A percentile compares a stretch with the other conserved stretches of the same genome.
Conservation (phyloP, 2,329 filamentous ascomycete genomes). For the Aspergillus fumigatus region DNA sequence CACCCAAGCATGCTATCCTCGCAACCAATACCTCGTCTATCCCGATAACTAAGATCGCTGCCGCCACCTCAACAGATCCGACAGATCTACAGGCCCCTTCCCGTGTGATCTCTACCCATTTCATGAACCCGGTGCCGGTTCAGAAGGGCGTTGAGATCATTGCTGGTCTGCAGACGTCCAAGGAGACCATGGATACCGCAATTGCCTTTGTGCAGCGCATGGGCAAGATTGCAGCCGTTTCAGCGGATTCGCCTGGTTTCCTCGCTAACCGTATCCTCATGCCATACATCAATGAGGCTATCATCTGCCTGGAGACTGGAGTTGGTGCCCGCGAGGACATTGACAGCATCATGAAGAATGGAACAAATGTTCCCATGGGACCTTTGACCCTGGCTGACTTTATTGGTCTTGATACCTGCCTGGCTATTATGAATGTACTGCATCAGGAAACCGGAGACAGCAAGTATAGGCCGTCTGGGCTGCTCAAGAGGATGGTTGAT, state of each 20-base stretch:
- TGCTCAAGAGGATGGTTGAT: conserved; percentile 93
- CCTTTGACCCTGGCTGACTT: conserved; percentile 92
- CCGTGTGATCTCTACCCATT: conserved; percentile 91
- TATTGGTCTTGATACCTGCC: conserved; percentile 91
- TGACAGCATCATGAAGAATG: conserved; percentile 98
- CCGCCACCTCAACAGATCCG: conserved; percentile 72
- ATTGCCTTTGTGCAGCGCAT: conserved; percentile 83
- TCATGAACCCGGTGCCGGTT: conserved; percentile 98
- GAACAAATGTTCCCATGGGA: conserved; percentile 97
- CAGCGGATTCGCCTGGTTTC: conserved; percentile 88
- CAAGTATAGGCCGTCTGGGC: conserved; percentile 86
- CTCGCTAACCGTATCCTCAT: conserved; percentile 95
- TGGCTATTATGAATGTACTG: conserved; percentile 95
- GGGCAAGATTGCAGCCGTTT: conserved; percentile 86
- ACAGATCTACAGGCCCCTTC: conserved; percentile 76
- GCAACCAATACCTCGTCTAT: conserved; percentile 99
- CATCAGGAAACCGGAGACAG: conserved; percentile 88
- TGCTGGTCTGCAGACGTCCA: conserved; percentile 83
- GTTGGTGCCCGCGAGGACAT: conserved; percentile 88
- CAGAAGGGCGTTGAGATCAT: conserved; percentile 99
- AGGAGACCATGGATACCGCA: conserved; percentile 74
- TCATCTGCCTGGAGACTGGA: conserved; percentile 92
- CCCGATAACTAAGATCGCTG: conserved; percentile 92
- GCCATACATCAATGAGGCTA: conserved; percentile 98
- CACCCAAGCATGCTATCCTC: conserved; percentile 78